phyloP scores from a whole-genome alignment of 1,139 yeast genomes.

The Hansenula lynferdii region DNA sequence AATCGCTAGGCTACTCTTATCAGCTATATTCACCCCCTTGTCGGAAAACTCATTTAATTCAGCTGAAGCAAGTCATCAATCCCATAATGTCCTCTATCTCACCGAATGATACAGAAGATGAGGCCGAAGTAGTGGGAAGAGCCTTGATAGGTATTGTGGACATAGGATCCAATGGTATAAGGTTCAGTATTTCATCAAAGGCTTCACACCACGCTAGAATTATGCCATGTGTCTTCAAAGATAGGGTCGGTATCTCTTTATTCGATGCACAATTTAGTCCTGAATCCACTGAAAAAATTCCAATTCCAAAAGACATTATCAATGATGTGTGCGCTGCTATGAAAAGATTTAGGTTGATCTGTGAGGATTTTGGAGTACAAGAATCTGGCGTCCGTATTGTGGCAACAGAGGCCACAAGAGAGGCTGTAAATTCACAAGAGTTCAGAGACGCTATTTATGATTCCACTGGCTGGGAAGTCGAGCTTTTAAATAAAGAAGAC shows the following conservation, averaged over 20 bases:
- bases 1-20: too few relatives aligned
- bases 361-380: slow-evolving; percentile 64
- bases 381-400: slow-evolving; percentile 52
- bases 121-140: slow-evolving; percentile 47
- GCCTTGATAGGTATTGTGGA: slow-evolving; percentile 58
- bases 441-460: slow-evolving; percentile 46
- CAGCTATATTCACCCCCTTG: too few relatives aligned
- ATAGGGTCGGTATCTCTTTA: slow-evolving; percentile 58
- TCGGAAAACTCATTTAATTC: too few relatives aligned
- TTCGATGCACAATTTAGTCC: slow-evolving; percentile 51
- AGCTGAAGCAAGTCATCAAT: too few relatives aligned
- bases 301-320: slow-evolving; percentile 51
- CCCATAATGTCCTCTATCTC: slow-evolving; percentile 30
- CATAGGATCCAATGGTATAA: slow-evolving; percentile 63
- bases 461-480: slow-evolving; percentile 59
- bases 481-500: slow-evolving; percentile 48
- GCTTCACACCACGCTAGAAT: slow-evolving; percentile 63
- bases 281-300: slow-evolving; percentile 35
- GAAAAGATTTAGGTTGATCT: slow-evolving; percentile 56
- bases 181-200: slow-evolving; percentile 61
- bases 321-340: slow-evolving; percentile 53
- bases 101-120: slow-evolving; percentile 33
- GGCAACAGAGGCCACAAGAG: slow-evolving; percentile 65
- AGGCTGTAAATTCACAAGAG: slow-evolving; percentile 54
- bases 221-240: slow-evolving; percentile 68